Base-by-base conservation (phyloP, 2,329 filamentous ascomycete species). In the Aspergillus pseudoviridinutans region DNA sequence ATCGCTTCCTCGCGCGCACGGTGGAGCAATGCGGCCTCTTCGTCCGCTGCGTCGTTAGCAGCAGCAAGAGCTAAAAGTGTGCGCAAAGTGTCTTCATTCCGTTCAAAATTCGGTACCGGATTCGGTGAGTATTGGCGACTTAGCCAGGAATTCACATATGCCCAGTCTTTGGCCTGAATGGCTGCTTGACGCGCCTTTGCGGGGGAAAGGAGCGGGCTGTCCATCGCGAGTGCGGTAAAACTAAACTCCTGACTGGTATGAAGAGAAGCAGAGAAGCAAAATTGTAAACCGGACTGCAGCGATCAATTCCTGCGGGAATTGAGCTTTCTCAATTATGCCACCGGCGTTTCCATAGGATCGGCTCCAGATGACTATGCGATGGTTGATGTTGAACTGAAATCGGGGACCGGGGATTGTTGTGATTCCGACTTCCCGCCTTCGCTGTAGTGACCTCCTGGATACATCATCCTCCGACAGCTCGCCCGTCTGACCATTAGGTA, bases 141-240 rank as follows among this genome's bases (percentile, higher is more conserved):
- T 10, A 97, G 84, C 92, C 93, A 97, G 66, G 80, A 80, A 74
- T 95, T 91, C 64, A 97, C 84, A 64, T 90, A 91, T 55, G 87
- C 87, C 93, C 93, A 97, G 75, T 97, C 92, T 70, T 93, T 92
- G 50, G 91, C 90, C 61, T 89, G 87, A 12, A 89, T 89, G 61
- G 90, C 89, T 64, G 91, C 89, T 59, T 89, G 87, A 58, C 91
- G 88, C 24, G 84, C 83, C 71, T 86, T 86, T 6, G 83, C 83
- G 5, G 84, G 84, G 2, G 84, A 87, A 63, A 84, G 81, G 49
- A 85, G 78, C 28, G 82, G 71, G 55, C 66, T 71, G 55, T 73
- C 71, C 62, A 74, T 71, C 5, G 55, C 53, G 32, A 49, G 27
- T 51, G 44, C 6, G 12, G 58, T 50, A 9, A 51, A 29, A 52